Conservation (phyloP, 2,329 filamentous ascomycete species). For the Talaromyces sp. region DNA sequence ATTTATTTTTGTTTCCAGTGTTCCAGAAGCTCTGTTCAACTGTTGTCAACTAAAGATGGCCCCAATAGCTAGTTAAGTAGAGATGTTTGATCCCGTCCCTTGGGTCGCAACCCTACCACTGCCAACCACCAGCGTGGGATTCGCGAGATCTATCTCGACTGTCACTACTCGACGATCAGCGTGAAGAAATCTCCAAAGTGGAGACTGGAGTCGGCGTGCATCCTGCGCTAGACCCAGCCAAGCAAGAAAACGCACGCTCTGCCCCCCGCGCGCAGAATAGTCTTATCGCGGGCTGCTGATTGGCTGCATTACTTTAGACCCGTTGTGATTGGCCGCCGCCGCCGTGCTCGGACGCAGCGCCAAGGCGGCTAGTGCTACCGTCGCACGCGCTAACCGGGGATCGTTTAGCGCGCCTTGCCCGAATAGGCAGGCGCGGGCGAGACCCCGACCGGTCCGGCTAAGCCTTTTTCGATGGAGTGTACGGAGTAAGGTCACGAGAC, state of each 20-base stretch:
- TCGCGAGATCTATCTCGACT: no score
- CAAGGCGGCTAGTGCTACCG: not conserved
- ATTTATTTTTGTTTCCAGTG: no score
- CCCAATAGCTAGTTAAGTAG: no score
- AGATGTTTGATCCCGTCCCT: not conserved
- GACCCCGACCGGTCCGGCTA: not conserved
- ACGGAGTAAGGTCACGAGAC: not conserved
- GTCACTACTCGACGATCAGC: no score
- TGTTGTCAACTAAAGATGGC: no score
- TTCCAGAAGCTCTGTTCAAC: no score
- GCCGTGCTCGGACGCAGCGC: not conserved
- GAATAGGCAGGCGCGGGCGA: not conserved
- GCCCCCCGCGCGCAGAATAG: not conserved
- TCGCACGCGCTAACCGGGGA: not conserved
- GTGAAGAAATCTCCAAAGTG: no score
- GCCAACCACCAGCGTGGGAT: no score
- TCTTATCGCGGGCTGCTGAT: not conserved
- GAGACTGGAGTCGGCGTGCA: not conserved
- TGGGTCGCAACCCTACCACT: not conserved
- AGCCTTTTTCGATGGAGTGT: not conserved
- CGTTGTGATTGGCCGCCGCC: not conserved
- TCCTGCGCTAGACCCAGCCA: not conserved
- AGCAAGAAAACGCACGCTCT: not conserved
- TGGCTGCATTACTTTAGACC: not conserved
- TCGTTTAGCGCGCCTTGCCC: not conserved